Conservation (phyloP, 148 eudicot genomes). For the Camellia sinensis region DNA sequence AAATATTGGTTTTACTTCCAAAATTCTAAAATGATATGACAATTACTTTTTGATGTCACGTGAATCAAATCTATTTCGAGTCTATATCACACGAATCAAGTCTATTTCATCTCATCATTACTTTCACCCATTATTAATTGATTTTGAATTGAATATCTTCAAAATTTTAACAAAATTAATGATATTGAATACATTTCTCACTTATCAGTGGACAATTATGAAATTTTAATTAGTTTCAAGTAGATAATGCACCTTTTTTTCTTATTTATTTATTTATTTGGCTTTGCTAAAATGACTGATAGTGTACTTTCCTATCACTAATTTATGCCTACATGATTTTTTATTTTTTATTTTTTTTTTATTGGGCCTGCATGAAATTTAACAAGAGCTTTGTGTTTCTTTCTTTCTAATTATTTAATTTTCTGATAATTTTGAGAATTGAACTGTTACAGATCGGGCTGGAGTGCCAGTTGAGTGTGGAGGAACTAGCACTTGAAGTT, state of each 20-base stretch:
- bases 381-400: neutral
- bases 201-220: neutral
- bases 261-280: neutral
- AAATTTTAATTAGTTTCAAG: neutral
- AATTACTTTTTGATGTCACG: too few relatives aligned
- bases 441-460: slow-evolving; percentile 39
- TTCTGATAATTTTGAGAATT: neutral
- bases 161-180: too few relatives aligned
- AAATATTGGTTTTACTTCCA: too few relatives aligned
- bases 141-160: too few relatives aligned
- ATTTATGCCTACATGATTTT: neutral
- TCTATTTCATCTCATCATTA: too few relatives aligned
- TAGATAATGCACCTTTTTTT: neutral
- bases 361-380: neutral
- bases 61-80: too few relatives aligned
- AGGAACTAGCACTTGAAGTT: slow-evolving; percentile 51
- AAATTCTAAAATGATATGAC: too few relatives aligned
- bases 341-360: too few relatives aligned
- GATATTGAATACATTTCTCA: neutral
- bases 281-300: neutral
- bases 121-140: too few relatives aligned
- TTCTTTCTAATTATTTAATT: neutral
- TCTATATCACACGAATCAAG: too few relatives aligned
- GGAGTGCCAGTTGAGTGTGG: slow-evolving; percentile 54
- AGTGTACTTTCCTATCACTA: neutral